These are phyloP conservation scores for Diversispora epigaea DNA, from an alignment of 192 early-diverging fungal genomes.

Conservation along the genomic window DNA sequence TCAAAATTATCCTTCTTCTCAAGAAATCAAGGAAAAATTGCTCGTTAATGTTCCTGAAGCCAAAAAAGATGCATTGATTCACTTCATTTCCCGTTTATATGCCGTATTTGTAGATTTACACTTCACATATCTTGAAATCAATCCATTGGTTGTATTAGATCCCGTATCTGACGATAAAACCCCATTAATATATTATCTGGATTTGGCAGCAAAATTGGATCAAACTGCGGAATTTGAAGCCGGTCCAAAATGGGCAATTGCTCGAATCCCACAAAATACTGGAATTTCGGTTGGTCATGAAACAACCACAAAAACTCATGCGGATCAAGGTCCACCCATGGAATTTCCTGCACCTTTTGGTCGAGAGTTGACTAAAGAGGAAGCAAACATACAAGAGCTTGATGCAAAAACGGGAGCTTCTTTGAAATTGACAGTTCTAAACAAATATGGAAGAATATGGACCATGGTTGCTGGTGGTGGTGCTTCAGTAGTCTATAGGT, in stretches of 20 bases:
- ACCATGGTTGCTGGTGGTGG: conserved; percentile 99
- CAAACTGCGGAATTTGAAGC: conserved; percentile 97
- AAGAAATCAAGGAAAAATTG: conserved; percentile 64
- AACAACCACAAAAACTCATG: conserved; percentile 38
- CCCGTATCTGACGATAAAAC: conserved; percentile 43
- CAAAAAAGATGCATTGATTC: conserved; percentile 76
- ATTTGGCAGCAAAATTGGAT: conserved; percentile 97
- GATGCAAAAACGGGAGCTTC: conserved; percentile 99
- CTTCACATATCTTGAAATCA: conserved; percentile 99
- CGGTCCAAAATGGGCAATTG: conserved; percentile 95
- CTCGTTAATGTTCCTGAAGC: conserved; percentile 66
- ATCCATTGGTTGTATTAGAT: conserved; percentile 94
- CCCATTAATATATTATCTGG: conserved; percentile 85
- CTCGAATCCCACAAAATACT: conserved; percentile 62
- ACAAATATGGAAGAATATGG: conserved; percentile 95
- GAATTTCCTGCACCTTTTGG: conserved; percentile 99
- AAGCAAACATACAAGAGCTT: conserved; percentile 96
- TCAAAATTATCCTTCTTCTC: conserved; percentile 66
- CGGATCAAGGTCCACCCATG: conserved; percentile 81
- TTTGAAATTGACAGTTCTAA: conserved; percentile 96
- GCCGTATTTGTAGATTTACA: conserved; percentile 94
- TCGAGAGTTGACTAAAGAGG: conserved; percentile 92
- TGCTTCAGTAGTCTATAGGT: conserved; percentile 92
- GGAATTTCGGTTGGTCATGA: conserved; percentile 37
- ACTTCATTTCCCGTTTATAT: conserved; percentile 92